A percentile compares a stretch with the other conserved stretches of the same genome.
Evolutionary conservation across 75 land plant species (phyloP).

Genomic region (Picea glauca): DNA sequence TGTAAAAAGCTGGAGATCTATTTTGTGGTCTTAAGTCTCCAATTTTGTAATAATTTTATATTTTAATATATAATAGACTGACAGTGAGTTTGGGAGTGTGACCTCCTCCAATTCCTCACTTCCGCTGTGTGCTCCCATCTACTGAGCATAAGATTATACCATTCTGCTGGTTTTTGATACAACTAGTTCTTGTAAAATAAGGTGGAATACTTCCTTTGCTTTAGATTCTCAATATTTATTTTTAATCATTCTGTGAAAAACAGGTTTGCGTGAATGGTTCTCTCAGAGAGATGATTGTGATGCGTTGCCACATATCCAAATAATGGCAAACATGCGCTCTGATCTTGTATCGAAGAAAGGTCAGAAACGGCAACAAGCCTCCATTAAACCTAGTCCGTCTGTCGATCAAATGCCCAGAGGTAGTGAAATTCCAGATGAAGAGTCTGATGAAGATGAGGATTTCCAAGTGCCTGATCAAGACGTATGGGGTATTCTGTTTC

Average conservation of each 20-base stretch:
- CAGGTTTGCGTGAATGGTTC: conserved; percentile 93
- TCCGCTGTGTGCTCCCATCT: no score
- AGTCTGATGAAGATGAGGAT: conserved; percentile 91
- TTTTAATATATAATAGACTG: no score
- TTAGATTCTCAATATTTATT: neutral
- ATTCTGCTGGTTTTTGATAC: neutral
- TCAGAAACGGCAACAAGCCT: conserved; percentile 22
- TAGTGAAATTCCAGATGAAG: conserved; percentile 53
- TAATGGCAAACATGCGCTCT: conserved; percentile 66
- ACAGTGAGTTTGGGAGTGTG: no score
- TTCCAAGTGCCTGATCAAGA: conserved; percentile 49
- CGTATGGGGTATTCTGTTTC: conserved; percentile 17
- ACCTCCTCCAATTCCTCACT: no score
- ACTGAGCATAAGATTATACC: neutral
- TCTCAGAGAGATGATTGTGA: conserved; percentile 70
- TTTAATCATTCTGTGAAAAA: neutral
- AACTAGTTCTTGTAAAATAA: neutral
- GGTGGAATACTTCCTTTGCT: neutral
- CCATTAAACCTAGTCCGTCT: conserved; percentile 22
- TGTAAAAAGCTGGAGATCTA: no score
- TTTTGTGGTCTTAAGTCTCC: no score
- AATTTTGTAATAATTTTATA: no score
- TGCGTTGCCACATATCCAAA: conserved; percentile 59
- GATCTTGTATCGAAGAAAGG: conserved; percentile 30
- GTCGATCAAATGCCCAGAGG: conserved; percentile 40